phyloP scores from a whole-genome alignment of 2,329 filamentous ascomycete genomes.

The Xylaria sp. region DNA sequence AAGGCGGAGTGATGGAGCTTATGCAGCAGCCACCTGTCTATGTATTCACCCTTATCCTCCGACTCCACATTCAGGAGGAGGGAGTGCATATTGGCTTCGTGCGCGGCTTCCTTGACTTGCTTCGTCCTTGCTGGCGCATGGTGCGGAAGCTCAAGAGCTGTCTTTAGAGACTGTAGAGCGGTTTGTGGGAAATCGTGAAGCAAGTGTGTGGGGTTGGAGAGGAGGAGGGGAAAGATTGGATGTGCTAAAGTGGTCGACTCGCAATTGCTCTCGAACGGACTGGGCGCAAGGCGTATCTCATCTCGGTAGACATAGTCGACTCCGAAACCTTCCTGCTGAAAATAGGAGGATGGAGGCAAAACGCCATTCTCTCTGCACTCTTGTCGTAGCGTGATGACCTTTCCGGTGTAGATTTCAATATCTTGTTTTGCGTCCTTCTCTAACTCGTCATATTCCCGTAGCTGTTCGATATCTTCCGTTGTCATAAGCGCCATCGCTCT shows the following conservation, averaged over 20 bases:
- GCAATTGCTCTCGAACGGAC: conserved; percentile 38
- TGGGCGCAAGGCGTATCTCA: conserved; percentile 56
- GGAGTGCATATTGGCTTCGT: conserved; percentile 61
- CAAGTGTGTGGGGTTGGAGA: conserved; percentile 62
- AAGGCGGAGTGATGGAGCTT: conserved; percentile 60
- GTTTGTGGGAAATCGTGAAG: conserved; percentile 55
- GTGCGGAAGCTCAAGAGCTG: conserved; percentile 53
- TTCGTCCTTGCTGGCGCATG: conserved; percentile 50
- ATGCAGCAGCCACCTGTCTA: conserved; percentile 66
- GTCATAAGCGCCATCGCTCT: conserved; percentile 50
- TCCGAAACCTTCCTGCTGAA: conserved; percentile 56
- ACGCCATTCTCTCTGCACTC: conserved; percentile 56
- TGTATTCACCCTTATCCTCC: conserved; percentile 57
- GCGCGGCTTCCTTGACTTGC: conserved; percentile 56
- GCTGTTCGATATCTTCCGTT: conserved; percentile 57
- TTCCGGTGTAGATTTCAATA: conserved; percentile 50
- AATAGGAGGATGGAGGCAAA: conserved; percentile 57
- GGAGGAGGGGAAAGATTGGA: conserved; percentile 56
- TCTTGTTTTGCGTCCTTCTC: conserved; percentile 50
- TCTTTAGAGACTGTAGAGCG: conserved; percentile 54
- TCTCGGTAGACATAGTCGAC: conserved; percentile 55
- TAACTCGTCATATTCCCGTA: conserved; percentile 56
- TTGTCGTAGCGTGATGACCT: conserved; percentile 52
- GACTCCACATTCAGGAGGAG: conserved; percentile 51
- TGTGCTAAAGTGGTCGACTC: conserved; percentile 52